Base-by-base conservation (phyloP, 169 alveolate species). In the Sarcocystis neurona region DNA sequence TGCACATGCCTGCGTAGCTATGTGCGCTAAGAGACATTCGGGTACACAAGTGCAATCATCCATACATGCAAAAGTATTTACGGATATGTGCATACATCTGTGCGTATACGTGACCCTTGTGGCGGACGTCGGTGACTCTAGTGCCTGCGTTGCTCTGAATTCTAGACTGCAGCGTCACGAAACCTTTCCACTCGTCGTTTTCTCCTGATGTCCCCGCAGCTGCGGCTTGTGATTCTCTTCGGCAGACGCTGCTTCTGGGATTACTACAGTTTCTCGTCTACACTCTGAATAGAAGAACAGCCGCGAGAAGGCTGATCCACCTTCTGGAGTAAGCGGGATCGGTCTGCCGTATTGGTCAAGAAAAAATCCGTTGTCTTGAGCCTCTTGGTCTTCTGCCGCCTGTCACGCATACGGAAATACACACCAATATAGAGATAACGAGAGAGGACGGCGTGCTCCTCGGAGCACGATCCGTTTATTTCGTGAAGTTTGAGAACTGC, bases 331-430 rank as follows among this genome's bases (percentile, higher is more conserved):
- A 12, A 72, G 34, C 8, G 82, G 82, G 32, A 72, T 37, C 2
- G 82, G 82, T 6, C 82, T 30, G 37, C 82, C 82, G 58, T 56
- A 72, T 48, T 39, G 37, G 56, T 72, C 82, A n/a, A 72, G 82
- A 10, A 72, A 48, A 32, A 72, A 72, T 5, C 82, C 82, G 56
- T 72, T 72, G 32, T 56, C 48, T 44, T 72, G n/a, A n/a, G n/a
- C 82, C 43, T 72, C 82, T n/a, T 39, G 41, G 43, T 39, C 75
- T 44, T 63, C 46, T 20, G 70, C 0, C 20, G 20, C 6, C 39
- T n/a, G 39, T 32, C 23, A 5, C n/a, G 46, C 18, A 18, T 8
- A 63, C 0, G 75, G 75, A 20, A 63, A 18, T 0, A 8, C 10
- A n/a, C 75, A 30, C 34, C 23, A 30, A 39, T n/a, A 3, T 63